Base-by-base conservation (phyloP, 83 land plant species). In the Diphasiastrum complanatum region DNA sequence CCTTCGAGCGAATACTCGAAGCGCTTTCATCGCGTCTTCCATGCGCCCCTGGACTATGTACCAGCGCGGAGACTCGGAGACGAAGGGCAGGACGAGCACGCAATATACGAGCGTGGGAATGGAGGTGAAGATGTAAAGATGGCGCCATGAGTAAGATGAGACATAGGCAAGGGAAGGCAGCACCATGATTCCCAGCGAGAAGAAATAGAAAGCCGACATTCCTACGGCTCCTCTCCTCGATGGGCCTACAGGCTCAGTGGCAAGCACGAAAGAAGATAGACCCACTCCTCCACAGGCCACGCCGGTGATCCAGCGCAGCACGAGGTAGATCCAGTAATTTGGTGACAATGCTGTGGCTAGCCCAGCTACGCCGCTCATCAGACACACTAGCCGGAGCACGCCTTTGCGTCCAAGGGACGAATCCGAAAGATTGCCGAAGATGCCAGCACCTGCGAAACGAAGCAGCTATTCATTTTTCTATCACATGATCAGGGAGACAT, bases 31-130 rank as follows among this genome's bases (percentile, higher is more conserved):
- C 50, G 89, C 90, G 0, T 74, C 69, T 24, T 66, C 11, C 2
- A 55, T n/a, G 25, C 60, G 52, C 14, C 90, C 81, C 0, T 77
- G 68, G 18, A 83, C 76, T 22, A 85, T 86, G 48, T 69, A 78
- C 90, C 90, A 85, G 6, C 90, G 55, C 0, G 90, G 90, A 29
- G 90, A 85, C 47, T 85, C 90, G 6, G 71, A 68, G 58, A 85
- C 20, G 53, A 85, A 77, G 47, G 89, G 89, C 30, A 85, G 45
- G 23, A 81, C 65, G 34, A 47, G 2, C 49, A 85, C 10, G 50
- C 73, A 64, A 55, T 76, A 85, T 30, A 85, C 35, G 11, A 75
- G 56, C 6, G 87, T 78, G 1, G 90, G 90, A 25, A 85, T 56
- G 12, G 90, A 82, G 10, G 79, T 68, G 45, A 59, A 74, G 55